A percentile compares a stretch with the other conserved stretches of the same genome.
These are phyloP conservation scores for Nidularia sp. DNA, from an alignment of 768 basidiomycete genomes.

Conservation along the genomic window DNA sequence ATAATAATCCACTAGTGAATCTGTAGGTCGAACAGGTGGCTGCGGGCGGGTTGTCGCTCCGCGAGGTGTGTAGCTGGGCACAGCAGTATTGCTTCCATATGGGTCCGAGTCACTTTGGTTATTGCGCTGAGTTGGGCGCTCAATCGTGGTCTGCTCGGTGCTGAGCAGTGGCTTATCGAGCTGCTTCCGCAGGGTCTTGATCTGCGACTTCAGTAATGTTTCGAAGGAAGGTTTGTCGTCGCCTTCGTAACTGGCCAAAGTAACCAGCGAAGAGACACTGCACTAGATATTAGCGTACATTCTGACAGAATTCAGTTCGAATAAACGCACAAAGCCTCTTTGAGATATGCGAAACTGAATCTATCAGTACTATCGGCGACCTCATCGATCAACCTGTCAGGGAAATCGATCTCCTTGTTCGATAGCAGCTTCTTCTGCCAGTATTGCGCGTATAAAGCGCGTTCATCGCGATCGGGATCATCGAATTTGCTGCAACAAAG, in stretches of 20 bases:
- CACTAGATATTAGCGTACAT: not conserved
- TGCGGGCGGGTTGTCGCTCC: not conserved
- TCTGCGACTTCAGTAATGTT: slow-evolving; percentile 48
- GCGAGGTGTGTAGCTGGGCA: not conserved
- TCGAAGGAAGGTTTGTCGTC: slow-evolving; percentile 50
- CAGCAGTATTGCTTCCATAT: not conserved
- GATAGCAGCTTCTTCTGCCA: slow-evolving; percentile 74
- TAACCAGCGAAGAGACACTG: slow-evolving; percentile 74
- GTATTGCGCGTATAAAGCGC: slow-evolving; percentile 65
- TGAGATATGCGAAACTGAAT: slow-evolving; percentile 87
- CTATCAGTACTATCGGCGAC: slow-evolving; percentile 55
- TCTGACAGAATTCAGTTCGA: no score
- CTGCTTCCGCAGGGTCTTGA: slow-evolving; percentile 61
- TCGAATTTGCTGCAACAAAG: slow-evolving; percentile 53
- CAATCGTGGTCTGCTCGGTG: not conserved
- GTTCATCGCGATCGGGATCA: slow-evolving; percentile 62
- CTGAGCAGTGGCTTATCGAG: slow-evolving; percentile 40
- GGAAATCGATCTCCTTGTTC: slow-evolving; percentile 63
- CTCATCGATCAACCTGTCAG: slow-evolving; percentile 57
- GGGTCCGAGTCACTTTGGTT: not conserved
- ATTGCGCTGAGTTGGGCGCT: no score
- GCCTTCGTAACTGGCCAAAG: slow-evolving; percentile 49
- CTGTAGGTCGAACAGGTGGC: not conserved
- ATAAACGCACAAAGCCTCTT: slow-evolving; percentile 77
- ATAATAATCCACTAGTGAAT: not conserved